phyloP scores from a whole-genome alignment of 257 asterid species.

The Solanum infundibuliforme region DNA sequence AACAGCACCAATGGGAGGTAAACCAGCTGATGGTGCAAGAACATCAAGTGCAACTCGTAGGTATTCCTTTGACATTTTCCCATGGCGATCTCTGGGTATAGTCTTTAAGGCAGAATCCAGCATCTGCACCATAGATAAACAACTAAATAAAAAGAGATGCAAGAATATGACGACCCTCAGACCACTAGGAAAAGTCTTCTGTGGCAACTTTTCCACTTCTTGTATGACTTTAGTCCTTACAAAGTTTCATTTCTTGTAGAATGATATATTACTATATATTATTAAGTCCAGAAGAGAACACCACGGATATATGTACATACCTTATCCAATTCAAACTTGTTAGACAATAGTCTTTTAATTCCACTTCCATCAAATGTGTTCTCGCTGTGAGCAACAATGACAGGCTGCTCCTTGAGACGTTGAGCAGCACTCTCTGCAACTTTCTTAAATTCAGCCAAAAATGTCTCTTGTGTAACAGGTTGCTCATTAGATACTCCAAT shows the following conservation, averaged over 20 bases:
- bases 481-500: conserved; percentile 22
- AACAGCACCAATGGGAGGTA: conserved; percentile 82
- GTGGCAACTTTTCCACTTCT: not conserved
- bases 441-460: conserved; percentile 44
- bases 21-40: conserved; percentile 67
- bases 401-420: conserved; percentile 71
- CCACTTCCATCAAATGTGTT: conserved; percentile 81
- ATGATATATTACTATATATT: not conserved
- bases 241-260: not conserved
- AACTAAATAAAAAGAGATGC: not conserved
- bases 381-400: conserved; percentile 87
- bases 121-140: conserved; percentile 26
- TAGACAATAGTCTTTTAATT: conserved; percentile 55
- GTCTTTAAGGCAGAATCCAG: conserved; percentile 43
- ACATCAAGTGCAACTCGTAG: conserved; percentile 58
- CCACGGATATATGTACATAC: conserved; percentile 11
- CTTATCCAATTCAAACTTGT: conserved; percentile 81
- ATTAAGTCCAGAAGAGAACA: not conserved
- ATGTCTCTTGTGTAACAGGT: conserved; percentile 59
- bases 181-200: not conserved
- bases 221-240: not conserved
- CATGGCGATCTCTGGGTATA: conserved; percentile 54
- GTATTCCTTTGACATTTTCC: conserved; percentile 58
- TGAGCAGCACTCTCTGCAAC: conserved; percentile 42
- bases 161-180: not conserved